Evolutionary conservation across 331 rosid species (phyloP).

Genomic region (Dryas integrifolia): DNA sequence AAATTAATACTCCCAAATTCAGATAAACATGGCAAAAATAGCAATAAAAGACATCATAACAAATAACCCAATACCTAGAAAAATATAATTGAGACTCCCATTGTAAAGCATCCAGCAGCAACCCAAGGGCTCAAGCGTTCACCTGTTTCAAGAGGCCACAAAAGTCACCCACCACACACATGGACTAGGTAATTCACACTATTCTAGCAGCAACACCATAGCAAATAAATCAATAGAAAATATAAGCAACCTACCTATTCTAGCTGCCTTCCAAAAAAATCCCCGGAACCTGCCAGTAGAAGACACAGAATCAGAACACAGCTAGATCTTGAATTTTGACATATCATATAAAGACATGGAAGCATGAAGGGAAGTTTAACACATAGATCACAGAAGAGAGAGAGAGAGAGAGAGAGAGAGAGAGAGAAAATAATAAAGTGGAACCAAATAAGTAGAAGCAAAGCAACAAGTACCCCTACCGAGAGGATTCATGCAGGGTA

Average conservation of each 20-base stretch:
- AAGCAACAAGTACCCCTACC: background rate
- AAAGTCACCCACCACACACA: constrained; percentile 6
- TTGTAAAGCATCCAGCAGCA: constrained; percentile 56
- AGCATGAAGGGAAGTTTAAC: background rate
- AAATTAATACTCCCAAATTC: background rate
- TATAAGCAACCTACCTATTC: constrained; percentile 48
- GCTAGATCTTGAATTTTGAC: background rate
- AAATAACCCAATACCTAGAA: constrained; percentile 29
- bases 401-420: too few relatives aligned
- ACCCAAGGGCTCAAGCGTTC: constrained; percentile 67
- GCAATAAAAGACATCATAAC: background rate
- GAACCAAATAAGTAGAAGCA: background rate
- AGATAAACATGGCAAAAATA: background rate
- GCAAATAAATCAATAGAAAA: background rate
- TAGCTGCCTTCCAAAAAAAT: constrained; percentile 70
- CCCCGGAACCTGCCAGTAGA: constrained; percentile 55
- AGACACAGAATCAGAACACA: constrained; percentile 10
- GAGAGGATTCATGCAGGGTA: background rate
- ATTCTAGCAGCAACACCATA: constrained; percentile 4
- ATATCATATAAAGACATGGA: background rate
- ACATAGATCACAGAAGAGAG: background rate
- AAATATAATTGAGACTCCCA: constrained; percentile 57
- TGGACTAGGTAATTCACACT: background rate
- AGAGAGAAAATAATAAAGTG: too few relatives aligned
- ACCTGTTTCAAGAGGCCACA: constrained; percentile 37